Evolutionary conservation across 352 stramenopile species (phyloP).

Genomic region (Pilasporangium apinafurcum): DNA sequence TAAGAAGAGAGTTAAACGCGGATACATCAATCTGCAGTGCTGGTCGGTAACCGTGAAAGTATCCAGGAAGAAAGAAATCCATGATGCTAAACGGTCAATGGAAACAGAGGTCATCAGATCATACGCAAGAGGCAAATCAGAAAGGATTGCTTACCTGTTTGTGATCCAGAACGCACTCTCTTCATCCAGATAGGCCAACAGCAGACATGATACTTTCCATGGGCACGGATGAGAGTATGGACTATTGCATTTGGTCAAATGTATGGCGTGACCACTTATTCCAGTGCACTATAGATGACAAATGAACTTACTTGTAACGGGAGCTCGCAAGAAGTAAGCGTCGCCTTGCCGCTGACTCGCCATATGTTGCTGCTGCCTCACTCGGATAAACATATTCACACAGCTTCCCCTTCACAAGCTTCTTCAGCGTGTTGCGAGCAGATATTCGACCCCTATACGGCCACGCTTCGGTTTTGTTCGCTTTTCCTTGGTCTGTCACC

Average conservation of each 20-base stretch:
- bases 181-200: conserved; percentile 76
- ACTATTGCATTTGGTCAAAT: too few species aligned
- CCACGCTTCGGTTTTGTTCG: conserved; percentile 9
- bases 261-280: conserved; percentile 4
- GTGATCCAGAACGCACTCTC: conserved; percentile 77
- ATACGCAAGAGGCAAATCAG: too few species aligned
- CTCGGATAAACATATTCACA: conserved; percentile 67
- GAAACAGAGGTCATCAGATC: too few species aligned
- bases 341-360: conserved; percentile 49
- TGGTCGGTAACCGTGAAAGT: conserved; percentile 72
- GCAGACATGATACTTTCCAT: conserved; percentile 57
- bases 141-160: conserved; percentile 45
- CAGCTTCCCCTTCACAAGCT: conserved; percentile 48
- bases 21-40: conserved; percentile 64
- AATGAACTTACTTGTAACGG: conserved; percentile 52
- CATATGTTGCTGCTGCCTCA: conserved; percentile 42
- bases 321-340: conserved; percentile 62
- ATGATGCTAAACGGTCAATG: conserved; percentile 29
- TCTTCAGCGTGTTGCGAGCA: conserved; percentile 42
- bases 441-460: conserved; percentile 2
- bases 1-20: conserved; percentile 42
- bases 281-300: neutral
- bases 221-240: conserved; percentile 68
- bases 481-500: neutral
- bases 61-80: conserved; percentile 59